These are phyloP conservation scores for Neopestalotiopsis clavispora DNA, from an alignment of 2,329 filamentous ascomycete genomes.

Conservation along the genomic window DNA sequence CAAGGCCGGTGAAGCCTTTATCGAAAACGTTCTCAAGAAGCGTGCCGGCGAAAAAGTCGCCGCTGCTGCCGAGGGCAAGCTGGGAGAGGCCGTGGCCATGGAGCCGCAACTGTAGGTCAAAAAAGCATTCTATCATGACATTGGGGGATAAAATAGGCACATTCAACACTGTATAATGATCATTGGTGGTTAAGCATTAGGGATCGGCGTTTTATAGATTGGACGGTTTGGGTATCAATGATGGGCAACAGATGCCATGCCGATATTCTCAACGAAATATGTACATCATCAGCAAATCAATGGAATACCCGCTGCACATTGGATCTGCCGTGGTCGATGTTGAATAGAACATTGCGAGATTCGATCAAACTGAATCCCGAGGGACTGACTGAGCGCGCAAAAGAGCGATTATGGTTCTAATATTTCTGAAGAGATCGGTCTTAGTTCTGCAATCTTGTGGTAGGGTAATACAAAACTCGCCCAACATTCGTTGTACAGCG, in stretches of 20 bases:
- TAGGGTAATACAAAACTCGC: too few species aligned
- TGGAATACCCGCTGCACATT: neutral
- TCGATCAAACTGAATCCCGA: too few species aligned
- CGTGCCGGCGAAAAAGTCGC: slow-evolving; percentile 54
- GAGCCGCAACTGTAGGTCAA: slow-evolving; percentile 17
- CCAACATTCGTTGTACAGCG: too few species aligned
- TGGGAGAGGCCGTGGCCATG: slow-evolving; percentile 18
- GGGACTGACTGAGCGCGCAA: too few species aligned
- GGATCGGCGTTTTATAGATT: slow-evolving; percentile 16
- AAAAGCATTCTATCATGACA: neutral
- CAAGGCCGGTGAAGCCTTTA: slow-evolving; percentile 98
- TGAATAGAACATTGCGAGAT: too few species aligned
- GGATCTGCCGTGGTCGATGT: too few species aligned
- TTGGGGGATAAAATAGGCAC: neutral
- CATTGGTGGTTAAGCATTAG: neutral
- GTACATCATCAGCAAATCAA: neutral
- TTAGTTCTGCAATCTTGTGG: too few species aligned
- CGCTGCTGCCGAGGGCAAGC: slow-evolving; percentile 7
- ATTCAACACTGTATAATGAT: slow-evolving; percentile 18
- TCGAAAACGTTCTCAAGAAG: slow-evolving; percentile 96
- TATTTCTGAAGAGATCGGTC: too few species aligned
- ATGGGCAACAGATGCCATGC: neutral
- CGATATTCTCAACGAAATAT: slow-evolving; percentile 6
- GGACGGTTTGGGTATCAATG: neutral
- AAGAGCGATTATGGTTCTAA: too few species aligned